A percentile compares a stretch with the other conserved stretches of the same genome.
Evolutionary conservation across 1,139 yeast species (phyloP).

Genomic region (Candida pseudoviswanathii): DNA sequence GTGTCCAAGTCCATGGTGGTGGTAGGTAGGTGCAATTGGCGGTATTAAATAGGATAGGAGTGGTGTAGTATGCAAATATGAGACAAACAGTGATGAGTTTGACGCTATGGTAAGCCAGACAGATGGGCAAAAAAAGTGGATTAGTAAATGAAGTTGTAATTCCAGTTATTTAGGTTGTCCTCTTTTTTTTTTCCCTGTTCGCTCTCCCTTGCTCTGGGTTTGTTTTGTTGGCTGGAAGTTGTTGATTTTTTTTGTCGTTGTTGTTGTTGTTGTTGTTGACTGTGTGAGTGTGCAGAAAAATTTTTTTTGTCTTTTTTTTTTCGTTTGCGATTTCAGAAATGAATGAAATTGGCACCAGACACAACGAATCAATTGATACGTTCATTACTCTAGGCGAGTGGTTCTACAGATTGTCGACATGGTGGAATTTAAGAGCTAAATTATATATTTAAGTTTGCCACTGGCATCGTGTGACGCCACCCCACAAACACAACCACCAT

Average conservation of each 20-base stretch:
- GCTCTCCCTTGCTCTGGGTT: background rate
- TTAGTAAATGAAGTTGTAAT: background rate
- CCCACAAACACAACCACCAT: no score
- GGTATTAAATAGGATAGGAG: background rate
- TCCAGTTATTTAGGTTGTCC: background rate
- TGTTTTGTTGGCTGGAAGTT: background rate
- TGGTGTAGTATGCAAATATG: no score
- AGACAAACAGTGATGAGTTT: no score
- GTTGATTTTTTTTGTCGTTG: background rate
- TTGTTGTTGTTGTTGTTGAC: background rate
- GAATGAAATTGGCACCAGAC: no score
- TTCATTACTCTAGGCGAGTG: background rate
- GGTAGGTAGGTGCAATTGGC: no score
- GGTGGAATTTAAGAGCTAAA: no score
- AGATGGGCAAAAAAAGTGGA: background rate
- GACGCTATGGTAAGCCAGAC: no score
- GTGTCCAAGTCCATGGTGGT: slow-evolving; percentile 66
- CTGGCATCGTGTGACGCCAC: no score
- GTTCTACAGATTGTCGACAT: no score
- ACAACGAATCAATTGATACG: no score
- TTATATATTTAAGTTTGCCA: no score
- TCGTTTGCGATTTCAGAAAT: background rate
- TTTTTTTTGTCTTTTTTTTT: background rate
- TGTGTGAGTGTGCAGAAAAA: background rate
- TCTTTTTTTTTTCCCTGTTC: background rate